Evolutionary conservation across 2,329 filamentous ascomycete species (phyloP).

Genomic region (Balansia obtecta): DNA sequence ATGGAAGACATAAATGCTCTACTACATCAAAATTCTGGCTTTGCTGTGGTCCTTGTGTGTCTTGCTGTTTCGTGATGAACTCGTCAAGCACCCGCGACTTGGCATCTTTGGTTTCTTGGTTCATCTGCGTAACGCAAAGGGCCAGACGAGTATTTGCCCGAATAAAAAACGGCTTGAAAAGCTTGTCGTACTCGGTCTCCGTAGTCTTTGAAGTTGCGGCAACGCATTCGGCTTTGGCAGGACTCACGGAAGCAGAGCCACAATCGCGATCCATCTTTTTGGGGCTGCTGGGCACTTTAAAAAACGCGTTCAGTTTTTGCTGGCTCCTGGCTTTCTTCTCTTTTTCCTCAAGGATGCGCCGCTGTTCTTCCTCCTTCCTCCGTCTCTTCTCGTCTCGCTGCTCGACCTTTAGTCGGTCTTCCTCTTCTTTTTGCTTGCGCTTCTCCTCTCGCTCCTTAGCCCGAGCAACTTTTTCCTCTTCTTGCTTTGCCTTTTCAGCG

Average conservation of each 20-base stretch:
- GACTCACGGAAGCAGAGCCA: slow-evolving; percentile 15
- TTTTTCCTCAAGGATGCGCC: slow-evolving; percentile 27
- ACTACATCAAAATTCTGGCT: slow-evolving; percentile 29
- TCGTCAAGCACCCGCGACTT: slow-evolving; percentile 42
- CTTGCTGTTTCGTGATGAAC: slow-evolving; percentile 33
- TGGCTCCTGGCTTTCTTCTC: slow-evolving; percentile 38
- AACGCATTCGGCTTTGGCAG: slow-evolving; percentile 15
- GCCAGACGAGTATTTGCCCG: slow-evolving; percentile 64
- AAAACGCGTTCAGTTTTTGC: slow-evolving; percentile 32
- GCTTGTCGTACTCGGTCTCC: slow-evolving; percentile 48
- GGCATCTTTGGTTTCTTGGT: slow-evolving; percentile 39
- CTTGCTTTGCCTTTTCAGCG: slow-evolving; percentile 18
- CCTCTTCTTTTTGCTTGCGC: slow-evolving; percentile 29
- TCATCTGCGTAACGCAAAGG: slow-evolving; percentile 41
- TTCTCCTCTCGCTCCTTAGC: slow-evolving; percentile 27
- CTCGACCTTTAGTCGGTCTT: slow-evolving; percentile 25
- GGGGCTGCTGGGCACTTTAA: slow-evolving; percentile 26
- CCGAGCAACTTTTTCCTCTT: slow-evolving; percentile 25
- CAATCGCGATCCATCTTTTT: slow-evolving; percentile 27
- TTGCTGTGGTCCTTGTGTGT: slow-evolving; percentile 23
- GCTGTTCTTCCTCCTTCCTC: slow-evolving; percentile 37
- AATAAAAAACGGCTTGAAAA: slow-evolving; percentile 73
- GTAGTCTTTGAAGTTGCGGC: slow-evolving; percentile 9
- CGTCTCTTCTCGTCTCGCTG: slow-evolving; percentile 34
- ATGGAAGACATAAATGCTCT: slow-evolving; percentile 33